Base-by-base conservation (phyloP, 192 early-diverging fungal species). In the Coemansia sp. region DNA sequence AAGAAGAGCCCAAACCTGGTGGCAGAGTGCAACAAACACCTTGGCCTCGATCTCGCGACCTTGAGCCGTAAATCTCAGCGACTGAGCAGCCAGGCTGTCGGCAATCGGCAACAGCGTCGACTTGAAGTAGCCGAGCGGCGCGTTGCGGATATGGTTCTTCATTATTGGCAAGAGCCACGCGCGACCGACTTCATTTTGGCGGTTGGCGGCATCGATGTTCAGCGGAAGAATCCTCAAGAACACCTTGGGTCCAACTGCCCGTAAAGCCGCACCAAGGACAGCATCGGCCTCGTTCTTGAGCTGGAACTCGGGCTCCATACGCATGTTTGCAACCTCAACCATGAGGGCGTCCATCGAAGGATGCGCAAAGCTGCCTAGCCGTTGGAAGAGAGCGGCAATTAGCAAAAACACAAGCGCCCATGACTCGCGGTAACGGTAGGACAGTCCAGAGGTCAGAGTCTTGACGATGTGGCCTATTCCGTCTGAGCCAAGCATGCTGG, bases 91-190 rank as follows among this genome's bases (percentile, higher is more conserved):
- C 50, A 97, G 80, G 14, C 85, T 79, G 35, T 93, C 87, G 4
- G 89, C 90, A 22, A 98, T 69, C 3, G 95, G 94, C n/a, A 94
- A 81, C 59, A 98, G 69, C 1, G 65, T 77, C 33, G 76, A 63
- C 13, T 84, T 76, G 83, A 93, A 94, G 73, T 86, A 96, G 20
- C 68, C 71, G 35, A 98, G 80, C 35, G 72, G 85, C 34, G 88
- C 90, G 67, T 88, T 93, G 70, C 80, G 90, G 62, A 85, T 88
- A 69, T 84, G 83, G 59, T 85, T 83, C 76, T 88, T 87, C 63
- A 97, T 87, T 54, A 93, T 69, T 25, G 95, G 89, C 61, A 99
- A 82, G 38, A 99, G 85, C 85, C 95, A 99, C 0, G 97, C 93
- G 45, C 97, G 88, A 36, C 91, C 90, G n/a, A 83, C 71, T 6